Conservation (phyloP, 352 stramenopile genomes). For the Blastocystis sp. region DNA sequence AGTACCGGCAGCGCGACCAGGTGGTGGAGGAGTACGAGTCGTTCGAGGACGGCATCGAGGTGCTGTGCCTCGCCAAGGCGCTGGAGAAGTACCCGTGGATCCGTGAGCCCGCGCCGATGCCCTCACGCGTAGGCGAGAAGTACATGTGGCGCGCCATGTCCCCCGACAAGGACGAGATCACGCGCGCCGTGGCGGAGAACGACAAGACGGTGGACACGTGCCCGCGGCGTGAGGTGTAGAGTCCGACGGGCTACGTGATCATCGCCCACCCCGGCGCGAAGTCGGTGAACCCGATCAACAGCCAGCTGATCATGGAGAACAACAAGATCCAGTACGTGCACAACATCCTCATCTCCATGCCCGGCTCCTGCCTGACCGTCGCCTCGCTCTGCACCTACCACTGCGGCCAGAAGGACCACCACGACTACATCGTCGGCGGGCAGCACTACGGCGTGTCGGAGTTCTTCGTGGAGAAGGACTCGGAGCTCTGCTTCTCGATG, state of each 20-base stretch:
- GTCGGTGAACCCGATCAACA: constrained; percentile 55
- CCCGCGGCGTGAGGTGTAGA: not conserved
- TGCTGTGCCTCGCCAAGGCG: constrained; percentile 26
- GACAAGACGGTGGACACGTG: constrained; percentile 1
- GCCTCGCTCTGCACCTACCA: constrained; percentile 56
- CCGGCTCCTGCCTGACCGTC: constrained; percentile 54
- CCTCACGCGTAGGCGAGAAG: constrained; percentile 6
- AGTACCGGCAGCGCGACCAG: constrained; percentile 59
- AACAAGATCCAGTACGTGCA: constrained; percentile 67
- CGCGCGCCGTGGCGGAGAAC: constrained; percentile 56
- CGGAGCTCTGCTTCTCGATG: constrained; percentile 65
- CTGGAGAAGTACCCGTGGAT: constrained; percentile 67
- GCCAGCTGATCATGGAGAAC: constrained; percentile 69
- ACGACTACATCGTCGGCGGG: constrained; percentile 46
- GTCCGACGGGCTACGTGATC: constrained; percentile 68
- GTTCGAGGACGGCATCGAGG: constrained; percentile 66
- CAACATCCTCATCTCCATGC: constrained; percentile 66
- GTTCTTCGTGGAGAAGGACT: constrained; percentile 66
- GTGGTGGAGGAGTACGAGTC: constrained; percentile 34
- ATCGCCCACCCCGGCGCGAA: constrained; percentile 66
- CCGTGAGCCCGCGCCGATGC: not conserved
- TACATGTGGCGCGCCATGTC: constrained; percentile 61
- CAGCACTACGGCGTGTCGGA: constrained; percentile 66
- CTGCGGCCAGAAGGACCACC: constrained; percentile 7
- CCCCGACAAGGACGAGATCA: constrained; percentile 55